A percentile compares a stretch with the other conserved stretches of the same genome.
Conservation (phyloP, 352 stramenopile species). For the Phytophthora melonis region DNA sequence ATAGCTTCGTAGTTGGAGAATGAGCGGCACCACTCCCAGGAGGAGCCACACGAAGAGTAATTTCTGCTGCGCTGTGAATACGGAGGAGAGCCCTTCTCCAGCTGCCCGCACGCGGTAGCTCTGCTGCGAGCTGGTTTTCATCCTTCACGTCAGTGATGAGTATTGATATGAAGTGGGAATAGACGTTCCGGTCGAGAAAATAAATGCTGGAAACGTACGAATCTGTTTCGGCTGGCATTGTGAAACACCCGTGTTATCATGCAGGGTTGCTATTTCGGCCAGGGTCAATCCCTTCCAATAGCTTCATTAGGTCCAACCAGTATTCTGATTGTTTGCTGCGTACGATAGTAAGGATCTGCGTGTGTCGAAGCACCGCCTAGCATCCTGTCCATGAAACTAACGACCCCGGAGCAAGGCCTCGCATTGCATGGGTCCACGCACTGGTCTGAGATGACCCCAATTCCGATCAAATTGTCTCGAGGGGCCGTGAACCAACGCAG, state of each 20-base stretch:
- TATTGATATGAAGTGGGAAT: too few species aligned
- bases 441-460: slow-evolving; percentile 26
- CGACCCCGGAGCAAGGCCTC: slow-evolving; percentile 8
- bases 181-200: too few species aligned
- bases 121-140: background rate
- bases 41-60: slow-evolving; percentile 13
- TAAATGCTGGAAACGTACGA: too few species aligned
- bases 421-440: slow-evolving; percentile 20
- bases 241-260: too few species aligned
- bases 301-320: slow-evolving; percentile 2
- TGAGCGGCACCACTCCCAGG: slow-evolving; percentile 1
- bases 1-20: slow-evolving; percentile 24
- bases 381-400: slow-evolving; percentile 6
- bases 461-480: slow-evolving; percentile 19
- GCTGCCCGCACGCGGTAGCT: background rate
- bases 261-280: too few species aligned
- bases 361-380: slow-evolving; percentile 7
- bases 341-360: background rate
- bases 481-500: slow-evolving; percentile 24
- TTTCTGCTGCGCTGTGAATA: slow-evolving; percentile 2
- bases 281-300: background rate
- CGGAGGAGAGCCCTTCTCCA: background rate
- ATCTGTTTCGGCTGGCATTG: too few species aligned
- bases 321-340: background rate
- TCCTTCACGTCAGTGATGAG: too few species aligned